These are phyloP conservation scores for Panaeolus cyanescens DNA, from an alignment of 768 basidiomycete species.

Conservation along the genomic window DNA sequence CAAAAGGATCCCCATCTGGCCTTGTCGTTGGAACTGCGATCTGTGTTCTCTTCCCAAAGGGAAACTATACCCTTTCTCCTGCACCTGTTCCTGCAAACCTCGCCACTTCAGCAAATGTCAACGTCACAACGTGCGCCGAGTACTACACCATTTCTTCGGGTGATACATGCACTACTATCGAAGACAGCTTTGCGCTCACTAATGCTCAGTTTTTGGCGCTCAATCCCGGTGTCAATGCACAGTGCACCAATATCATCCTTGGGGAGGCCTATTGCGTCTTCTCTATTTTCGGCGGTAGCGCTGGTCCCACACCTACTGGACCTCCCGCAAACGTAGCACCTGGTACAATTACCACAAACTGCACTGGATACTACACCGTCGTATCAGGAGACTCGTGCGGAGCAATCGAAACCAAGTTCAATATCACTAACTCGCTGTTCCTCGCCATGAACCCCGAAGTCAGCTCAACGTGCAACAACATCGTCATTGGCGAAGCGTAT, in stretches of 20 bases:
- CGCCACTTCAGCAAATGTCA: constrained; percentile 6
- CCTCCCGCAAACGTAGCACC: constrained; percentile 17
- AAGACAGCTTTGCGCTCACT: constrained; percentile 17
- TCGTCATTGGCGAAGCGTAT: constrained; percentile 20
- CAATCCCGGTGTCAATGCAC: constrained; percentile 18
- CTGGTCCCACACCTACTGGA: background rate
- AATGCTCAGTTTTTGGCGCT: constrained; percentile 11
- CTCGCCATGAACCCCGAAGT: background rate
- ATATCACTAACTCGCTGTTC: background rate
- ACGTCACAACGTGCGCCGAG: constrained; percentile 14
- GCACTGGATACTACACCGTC: constrained; percentile 2
- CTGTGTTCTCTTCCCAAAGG: constrained; percentile 22
- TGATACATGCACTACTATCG: constrained; percentile 18
- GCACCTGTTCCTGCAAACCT: constrained; percentile 17
- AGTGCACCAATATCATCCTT: constrained; percentile 20
- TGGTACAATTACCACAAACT: constrained; percentile 14
- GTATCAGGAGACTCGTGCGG: background rate
- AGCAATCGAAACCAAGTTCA: background rate
- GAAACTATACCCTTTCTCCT: constrained; percentile 21
- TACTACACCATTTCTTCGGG: constrained; percentile 23
- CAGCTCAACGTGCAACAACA: constrained; percentile 16
- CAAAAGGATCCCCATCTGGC: constrained; percentile 8
- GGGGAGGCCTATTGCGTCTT: constrained; percentile 23
- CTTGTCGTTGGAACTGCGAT: constrained; percentile 13
- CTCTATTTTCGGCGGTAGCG: background rate